Base-by-base conservation (phyloP, 2,329 filamentous ascomycete species). In the Pseudofabraea citricarpa region DNA sequence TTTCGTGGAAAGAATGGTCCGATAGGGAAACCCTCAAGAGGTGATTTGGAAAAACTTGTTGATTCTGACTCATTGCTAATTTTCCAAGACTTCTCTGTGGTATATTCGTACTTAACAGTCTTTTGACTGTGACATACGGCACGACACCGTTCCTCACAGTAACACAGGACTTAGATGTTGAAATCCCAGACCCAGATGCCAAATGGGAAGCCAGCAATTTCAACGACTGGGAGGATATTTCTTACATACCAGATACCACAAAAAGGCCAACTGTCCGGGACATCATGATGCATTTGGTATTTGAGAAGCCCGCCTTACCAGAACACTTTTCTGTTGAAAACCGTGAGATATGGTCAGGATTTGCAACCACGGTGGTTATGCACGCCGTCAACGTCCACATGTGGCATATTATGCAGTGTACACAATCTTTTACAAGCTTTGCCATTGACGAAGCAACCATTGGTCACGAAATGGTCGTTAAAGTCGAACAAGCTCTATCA, bases 381-480 rank as follows among this genome's bases (percentile, higher is more conserved):
- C 62, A 65, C 45, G 62, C 61, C 8, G 56, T 64, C 16, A 62
- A 59, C 37, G 56, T 63, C 35, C 57, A 65, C 38, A 58, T 64
- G 48, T 64, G 59, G 56, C 54, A 58, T 44, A 45, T 60, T 4
- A 56, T 60, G 9, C 59, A 65, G 41, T 57, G 56, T 18, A 56
- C 57, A 2, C 56, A 63, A 24, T 52, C 53, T 18, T 56, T 60
- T 36, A 47, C 24, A 27, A 38, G 49, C 22, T 48, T 53, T 22
- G 49, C 54, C 21, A 47, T 52, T 24, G 46, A 13, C 13, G 8
- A 18, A 38, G 7, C 19, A 38, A 22, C 19, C 4, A 22, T 21
- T 4, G 22, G 3, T 13, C 12, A 38, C n/a, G n/a, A 15, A 19
- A 38, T 38, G 10, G 36, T 21, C 12, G 7, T 18, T 22, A 15